These are phyloP conservation scores for Pleurotus eryngii DNA, from an alignment of 768 basidiomycete species.

Conservation along the genomic window DNA sequence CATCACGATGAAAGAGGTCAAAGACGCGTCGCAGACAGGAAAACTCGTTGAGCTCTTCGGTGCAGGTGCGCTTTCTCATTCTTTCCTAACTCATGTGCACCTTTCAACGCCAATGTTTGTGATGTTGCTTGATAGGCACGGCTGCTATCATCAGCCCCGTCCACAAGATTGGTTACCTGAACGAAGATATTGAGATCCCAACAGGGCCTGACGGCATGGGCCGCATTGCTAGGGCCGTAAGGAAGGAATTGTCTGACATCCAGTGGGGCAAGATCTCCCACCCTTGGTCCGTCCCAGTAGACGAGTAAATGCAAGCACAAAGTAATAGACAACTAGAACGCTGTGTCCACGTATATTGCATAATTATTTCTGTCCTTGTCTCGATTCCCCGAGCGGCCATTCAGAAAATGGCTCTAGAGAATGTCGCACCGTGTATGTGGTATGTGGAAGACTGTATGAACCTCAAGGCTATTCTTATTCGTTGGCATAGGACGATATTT, in stretches of 20 bases:
- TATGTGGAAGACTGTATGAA: too few relatives aligned
- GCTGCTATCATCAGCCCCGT: slow-evolving; percentile 76
- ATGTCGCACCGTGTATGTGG: too few relatives aligned
- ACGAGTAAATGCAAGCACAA: slow-evolving; percentile 16
- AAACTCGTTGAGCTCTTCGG: slow-evolving; percentile 80
- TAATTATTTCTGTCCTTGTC: too few relatives aligned
- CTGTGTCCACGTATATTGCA: too few relatives aligned
- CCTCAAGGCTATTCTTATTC: too few relatives aligned
- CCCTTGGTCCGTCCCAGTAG: slow-evolving; percentile 69
- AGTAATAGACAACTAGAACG: too few relatives aligned
- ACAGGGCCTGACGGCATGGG: slow-evolving; percentile 76
- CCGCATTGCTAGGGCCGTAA: slow-evolving; percentile 67
- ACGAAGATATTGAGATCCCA: slow-evolving; percentile 60
- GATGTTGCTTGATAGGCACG: slow-evolving; percentile 50
- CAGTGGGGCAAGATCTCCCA: slow-evolving; percentile 77
- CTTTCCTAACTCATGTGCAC: too few relatives aligned
- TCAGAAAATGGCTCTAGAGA: too few relatives aligned
- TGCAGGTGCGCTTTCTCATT: slow-evolving; percentile 47
- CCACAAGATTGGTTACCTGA: slow-evolving; percentile 70
- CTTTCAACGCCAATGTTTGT: background rate
- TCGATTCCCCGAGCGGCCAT: too few relatives aligned
- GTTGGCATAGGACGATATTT: too few relatives aligned
- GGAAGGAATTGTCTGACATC: slow-evolving; percentile 71
- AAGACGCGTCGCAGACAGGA: slow-evolving; percentile 54
- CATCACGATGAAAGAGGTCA: slow-evolving; percentile 76